phyloP scores from a whole-genome alignment of 306 rosid genomes.

The Casuarina cunninghamiana region DNA sequence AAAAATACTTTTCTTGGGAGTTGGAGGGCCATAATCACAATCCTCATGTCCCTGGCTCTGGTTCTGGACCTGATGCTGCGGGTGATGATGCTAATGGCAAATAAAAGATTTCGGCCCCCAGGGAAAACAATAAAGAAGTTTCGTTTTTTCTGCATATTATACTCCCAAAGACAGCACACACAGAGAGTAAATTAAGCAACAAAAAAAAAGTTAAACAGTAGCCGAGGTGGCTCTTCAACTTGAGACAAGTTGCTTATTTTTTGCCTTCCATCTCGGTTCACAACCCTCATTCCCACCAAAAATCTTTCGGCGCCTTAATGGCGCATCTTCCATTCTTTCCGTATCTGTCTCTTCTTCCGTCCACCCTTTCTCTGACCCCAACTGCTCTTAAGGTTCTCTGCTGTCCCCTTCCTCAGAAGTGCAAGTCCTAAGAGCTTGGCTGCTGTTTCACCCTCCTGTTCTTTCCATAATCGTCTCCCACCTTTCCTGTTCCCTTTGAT shows the following conservation, averaged over 20 bases:
- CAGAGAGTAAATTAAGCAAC: slow-evolving; percentile 32
- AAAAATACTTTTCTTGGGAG: too few relatives aligned
- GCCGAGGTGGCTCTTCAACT: slow-evolving; percentile 32
- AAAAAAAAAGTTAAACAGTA: slow-evolving; percentile 30
- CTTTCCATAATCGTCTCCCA: slow-evolving; percentile 28
- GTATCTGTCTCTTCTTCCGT: slow-evolving; percentile 18
- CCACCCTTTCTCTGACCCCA: background rate
- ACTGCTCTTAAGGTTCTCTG: background rate
- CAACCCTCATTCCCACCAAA: background rate
- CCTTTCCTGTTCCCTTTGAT: slow-evolving; percentile 37
- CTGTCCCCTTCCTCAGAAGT: background rate
- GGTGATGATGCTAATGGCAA: slow-evolving; percentile 32
- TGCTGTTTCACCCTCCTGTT: slow-evolving; percentile 1
- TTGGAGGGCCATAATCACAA: background rate
- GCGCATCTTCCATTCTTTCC: slow-evolving; percentile 25
- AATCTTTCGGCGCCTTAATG: slow-evolving; percentile 34
- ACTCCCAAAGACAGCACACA: slow-evolving; percentile 16
- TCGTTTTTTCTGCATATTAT: slow-evolving; percentile 18
- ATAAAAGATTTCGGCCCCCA: background rate
- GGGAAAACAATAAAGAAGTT: background rate
- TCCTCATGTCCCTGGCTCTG: background rate
- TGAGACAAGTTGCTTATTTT: slow-evolving; percentile 8
- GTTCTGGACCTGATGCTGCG: background rate
- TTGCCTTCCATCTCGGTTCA: background rate
- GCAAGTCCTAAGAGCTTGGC: slow-evolving; percentile 12